A percentile compares a stretch with the other conserved stretches of the same genome.
phyloP scores from a whole-genome alignment of 305 asterid species.

The Withania somnifera region DNA sequence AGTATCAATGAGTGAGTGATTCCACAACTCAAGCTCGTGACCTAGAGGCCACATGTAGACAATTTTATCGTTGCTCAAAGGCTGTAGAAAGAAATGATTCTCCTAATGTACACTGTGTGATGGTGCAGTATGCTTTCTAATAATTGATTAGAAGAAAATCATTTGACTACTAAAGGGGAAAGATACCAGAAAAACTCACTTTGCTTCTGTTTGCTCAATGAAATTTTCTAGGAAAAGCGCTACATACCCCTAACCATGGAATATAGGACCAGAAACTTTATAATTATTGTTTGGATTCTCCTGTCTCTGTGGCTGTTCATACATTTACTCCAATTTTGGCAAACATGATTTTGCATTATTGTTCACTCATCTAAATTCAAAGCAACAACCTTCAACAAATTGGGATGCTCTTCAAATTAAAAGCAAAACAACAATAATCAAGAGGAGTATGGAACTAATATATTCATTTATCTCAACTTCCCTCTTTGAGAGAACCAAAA shows the following conservation, averaged over 20 bases:
- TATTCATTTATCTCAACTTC: background rate
- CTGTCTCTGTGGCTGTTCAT: background rate
- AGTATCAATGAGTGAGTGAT: no score
- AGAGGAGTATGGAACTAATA: background rate
- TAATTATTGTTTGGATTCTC: background rate
- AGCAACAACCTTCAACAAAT: no score
- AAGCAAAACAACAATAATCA: background rate
- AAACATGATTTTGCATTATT: background rate
- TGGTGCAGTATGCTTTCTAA: background rate
- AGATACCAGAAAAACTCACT: background rate
- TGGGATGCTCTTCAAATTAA: background rate
- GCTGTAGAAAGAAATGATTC: background rate
- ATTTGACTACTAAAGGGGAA: no score
- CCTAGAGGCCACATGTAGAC: background rate
- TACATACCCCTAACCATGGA: background rate
- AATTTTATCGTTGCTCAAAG: background rate
- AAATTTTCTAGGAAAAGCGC: background rate
- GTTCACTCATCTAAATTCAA: background rate
- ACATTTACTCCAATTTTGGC: background rate
- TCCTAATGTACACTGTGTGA: background rate
- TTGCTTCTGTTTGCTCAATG: background rate
- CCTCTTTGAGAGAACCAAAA: constrained; percentile 1
- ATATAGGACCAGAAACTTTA: background rate
- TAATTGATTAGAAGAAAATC: no score
- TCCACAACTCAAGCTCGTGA: background rate